Evolutionary conservation across 176 grass and related monocot species (phyloP), one percentile per base, ranked within the genome.

Genomic region (Oryza brachyantha): DNA sequence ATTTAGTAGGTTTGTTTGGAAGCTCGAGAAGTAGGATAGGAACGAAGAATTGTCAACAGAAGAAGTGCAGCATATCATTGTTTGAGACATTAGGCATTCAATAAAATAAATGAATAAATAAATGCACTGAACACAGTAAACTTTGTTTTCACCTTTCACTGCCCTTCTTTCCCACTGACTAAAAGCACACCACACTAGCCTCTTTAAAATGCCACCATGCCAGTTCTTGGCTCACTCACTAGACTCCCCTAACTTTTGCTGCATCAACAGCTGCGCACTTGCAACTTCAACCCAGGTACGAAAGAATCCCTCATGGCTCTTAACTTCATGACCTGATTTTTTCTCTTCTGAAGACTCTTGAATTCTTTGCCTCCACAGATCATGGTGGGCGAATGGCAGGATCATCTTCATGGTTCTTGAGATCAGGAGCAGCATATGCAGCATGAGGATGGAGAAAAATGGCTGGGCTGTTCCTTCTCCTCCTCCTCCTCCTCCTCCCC

Each of bases 341-440:
- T 22, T 54, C 10, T 10, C 21, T n/a, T 57, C n/a, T 52, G 46
- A 52, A 24, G 21, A 57, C 52, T 57, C 52, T 57, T 24, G 21
- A 57, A 65, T 34, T 64, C 26, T 66, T 68, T 65, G 10, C 34
- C 24, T 22, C 25, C 24, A 26, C 66, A 66, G 83, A 66, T 85
- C 76, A 85, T 85, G 83, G 68, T 66, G 43, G 60, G 13, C 0
- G 59, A 59, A 59, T 85, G 83, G 75, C 75, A 73, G 76, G 83
- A 79, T 45, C 27, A 39, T 79, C 68, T 85, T 35, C 83, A 79
- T 79, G 68, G 58, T 26, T 85, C 83, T 26, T 85, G 52, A 57
- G 52, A 57, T 24, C n/a, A 29, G 54, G 76, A 59, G 59, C 46
- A 32, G 43, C 58, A 7, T 41, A 55, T 57, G 41, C 29, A 69